Evolutionary conservation across 257 asterid species (phyloP), one percentile per base, ranked within the genome.

Genomic region (Eustoma russellianum): DNA sequence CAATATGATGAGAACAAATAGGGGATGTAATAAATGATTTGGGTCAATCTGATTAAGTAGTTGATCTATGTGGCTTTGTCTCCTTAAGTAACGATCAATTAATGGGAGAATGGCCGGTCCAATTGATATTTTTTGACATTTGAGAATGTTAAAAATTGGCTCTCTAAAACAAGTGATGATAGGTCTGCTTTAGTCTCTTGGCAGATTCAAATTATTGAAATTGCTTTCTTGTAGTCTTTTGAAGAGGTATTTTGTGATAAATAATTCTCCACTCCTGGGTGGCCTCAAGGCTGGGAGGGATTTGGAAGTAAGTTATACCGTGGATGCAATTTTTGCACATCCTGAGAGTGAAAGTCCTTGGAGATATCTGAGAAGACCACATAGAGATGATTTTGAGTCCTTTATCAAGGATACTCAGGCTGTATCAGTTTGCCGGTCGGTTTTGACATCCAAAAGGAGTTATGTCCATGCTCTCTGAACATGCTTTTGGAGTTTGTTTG

Each of bases 321-420:
- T 82, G 41, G 71, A 77, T 59, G 90, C 95, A 70, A 88, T 92
- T 52, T 53, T 73, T 48, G 61, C 77, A 34, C 69, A 74, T 55
- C 94, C 98, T 2, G 97, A 74, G 60, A 92, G 88, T 17, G 98
- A 85, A 66, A 82, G 98, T 50, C 83, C 97, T 5, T 92, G 97
- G 98, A 83, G 97, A 70, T 92, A 92, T 70, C 93, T 92, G 17
- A 91, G 94, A 0, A 97, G 97, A n/a, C 83, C 88, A 5, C 65
- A 73, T 79, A 77, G 68, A 60, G 75, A 83, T 45, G 77, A 81
- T 19, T 14, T 62, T 19, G 65, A 62, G 35, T 79, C 79, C 41
- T 70, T 82, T 28, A 67, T 64, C 44, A 51, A 70, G n/a, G 85
- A 88, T 58, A 92, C 97, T 54, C 70, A 73, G 46, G 82, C 85